phyloP scores from a whole-genome alignment of 371 early-diverging fungal species.

The Smittium culicis region DNA sequence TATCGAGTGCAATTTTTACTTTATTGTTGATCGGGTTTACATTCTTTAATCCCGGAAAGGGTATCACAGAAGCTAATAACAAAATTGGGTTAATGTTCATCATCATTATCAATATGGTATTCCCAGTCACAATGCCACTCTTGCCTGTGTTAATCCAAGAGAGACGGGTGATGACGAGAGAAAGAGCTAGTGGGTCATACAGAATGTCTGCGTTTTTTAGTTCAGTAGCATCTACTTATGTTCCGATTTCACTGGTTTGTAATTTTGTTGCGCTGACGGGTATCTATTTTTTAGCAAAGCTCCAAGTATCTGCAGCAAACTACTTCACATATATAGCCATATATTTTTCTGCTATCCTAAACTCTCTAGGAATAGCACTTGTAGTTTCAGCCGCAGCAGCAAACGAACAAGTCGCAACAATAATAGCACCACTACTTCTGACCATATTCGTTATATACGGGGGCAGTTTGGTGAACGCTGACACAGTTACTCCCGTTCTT shows the following conservation, averaged over 20 bases:
- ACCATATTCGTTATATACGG: constrained; percentile 29
- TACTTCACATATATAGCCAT: constrained; percentile 24
- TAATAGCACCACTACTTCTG: constrained; percentile 28
- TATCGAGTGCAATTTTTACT: constrained; percentile 14
- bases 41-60: constrained; percentile 24
- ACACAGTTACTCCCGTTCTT: constrained; percentile 23
- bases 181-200: constrained; percentile 26
- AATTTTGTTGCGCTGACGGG: constrained; percentile 16
- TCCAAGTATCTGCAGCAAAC: constrained; percentile 24
- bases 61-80: constrained; percentile 24
- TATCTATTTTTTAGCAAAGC: constrained; percentile 25
- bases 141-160: constrained; percentile 23
- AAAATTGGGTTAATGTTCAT: constrained; percentile 27
- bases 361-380: constrained; percentile 23
- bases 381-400: constrained; percentile 21
- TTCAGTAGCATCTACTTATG: constrained; percentile 11
- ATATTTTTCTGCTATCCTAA: constrained; percentile 15
- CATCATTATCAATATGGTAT: constrained; percentile 18
- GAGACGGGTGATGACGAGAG: constrained; percentile 21
- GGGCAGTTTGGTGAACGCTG: constrained; percentile 23
- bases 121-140: constrained; percentile 21
- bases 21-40: constrained; percentile 23
- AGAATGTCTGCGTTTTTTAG: constrained; percentile 25
- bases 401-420: constrained; percentile 25
- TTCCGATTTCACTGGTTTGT: constrained; percentile 20